Percentiles rank a stretch among this genome's conserved stretches.
These are phyloP conservation scores for Lanmaoa rubissima DNA, from an alignment of 768 basidiomycete genomes.

Conservation along the genomic window DNA sequence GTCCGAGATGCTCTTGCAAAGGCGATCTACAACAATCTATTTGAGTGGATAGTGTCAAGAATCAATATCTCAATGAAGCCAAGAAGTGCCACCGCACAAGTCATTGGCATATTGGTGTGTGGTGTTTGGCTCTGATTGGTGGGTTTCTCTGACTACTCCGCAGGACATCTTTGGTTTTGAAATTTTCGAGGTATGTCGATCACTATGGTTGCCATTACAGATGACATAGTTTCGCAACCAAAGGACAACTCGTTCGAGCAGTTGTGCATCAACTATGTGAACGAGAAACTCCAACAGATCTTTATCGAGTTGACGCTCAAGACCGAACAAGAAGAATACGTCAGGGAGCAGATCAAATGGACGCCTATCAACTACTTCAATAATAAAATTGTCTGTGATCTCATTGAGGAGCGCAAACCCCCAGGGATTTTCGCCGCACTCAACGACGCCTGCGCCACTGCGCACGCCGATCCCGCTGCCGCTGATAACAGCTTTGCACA, in stretches of 20 bases:
- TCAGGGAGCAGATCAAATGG: conserved; percentile 98
- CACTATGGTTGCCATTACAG: neutral
- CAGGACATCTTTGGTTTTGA: conserved; percentile 99
- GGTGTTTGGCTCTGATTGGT: neutral
- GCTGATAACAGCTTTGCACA: conserved; percentile 98
- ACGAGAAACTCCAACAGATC: conserved; percentile 99
- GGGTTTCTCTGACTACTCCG: neutral
- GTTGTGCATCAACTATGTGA: conserved; percentile 99
- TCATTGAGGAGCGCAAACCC: conserved; percentile 94
- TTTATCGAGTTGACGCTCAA: conserved; percentile 99
- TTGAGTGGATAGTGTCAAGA: conserved; percentile 98
- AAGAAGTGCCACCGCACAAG: conserved; percentile 63
- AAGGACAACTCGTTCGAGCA: conserved; percentile 96
- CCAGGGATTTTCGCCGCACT: conserved; percentile 97
- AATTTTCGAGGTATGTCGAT: conserved; percentile 77
- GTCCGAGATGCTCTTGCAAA: conserved; percentile 92
- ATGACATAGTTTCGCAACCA: conserved; percentile 23
- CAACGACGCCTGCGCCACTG: conserved; percentile 98
- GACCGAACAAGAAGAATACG: conserved; percentile 99
- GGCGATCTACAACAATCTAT: conserved; percentile 96
- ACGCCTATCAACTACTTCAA: conserved; percentile 99
- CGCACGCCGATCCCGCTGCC: conserved; percentile 93
- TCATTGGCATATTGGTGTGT: conserved; percentile 89
- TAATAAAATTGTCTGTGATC: conserved; percentile 96
- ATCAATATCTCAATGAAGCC: conserved; percentile 97